Base-by-base conservation (phyloP, 768 basidiomycete genomes). In the Trametes cubensis region DNA sequence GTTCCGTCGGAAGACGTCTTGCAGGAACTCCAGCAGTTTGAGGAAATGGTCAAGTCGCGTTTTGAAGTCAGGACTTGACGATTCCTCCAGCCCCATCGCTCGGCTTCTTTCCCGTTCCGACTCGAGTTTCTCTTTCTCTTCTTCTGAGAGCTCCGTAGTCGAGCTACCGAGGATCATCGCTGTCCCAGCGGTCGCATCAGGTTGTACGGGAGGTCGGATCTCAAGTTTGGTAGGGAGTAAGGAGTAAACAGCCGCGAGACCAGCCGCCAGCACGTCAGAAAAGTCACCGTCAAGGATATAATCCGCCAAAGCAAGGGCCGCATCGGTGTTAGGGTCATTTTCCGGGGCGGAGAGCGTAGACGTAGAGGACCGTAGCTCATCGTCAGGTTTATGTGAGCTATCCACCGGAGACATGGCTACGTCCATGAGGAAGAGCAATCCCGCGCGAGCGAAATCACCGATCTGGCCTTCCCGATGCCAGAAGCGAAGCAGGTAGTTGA, bases 261-360 rank as follows among this genome's bases (percentile, higher is more conserved):
- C 94, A 3, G 96, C 96, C 18, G 89, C 94, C 48, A 98, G 84
- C 13, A 98, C 96, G 65, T 98, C 95, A n/a, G 94, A 93, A 73
- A 97, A 96, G 74, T 98, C 96, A n/a, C 95, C 93, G 69, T 96
- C 93, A 18, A 97, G 82, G 54, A 98, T 92, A 71, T 94, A 97
- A 71, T 95, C 94, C 20, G 93, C 93, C 41, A 98, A 79, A 8
- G 92, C 90, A 45, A 95, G 79, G 1, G 90, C 90, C 1, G 94
- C 92, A 70, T 95, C 94, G 30, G 84, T 85, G 44, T 93, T 83
- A 3, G 94, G 88, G 71, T 96, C 93, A 4, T 58, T 63, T n/a
- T 69, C 68, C 20, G 69, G 50, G 4, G 69, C 67, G 4, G 76
- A 65, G 6, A 70, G 59, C 18, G 70, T 65, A 13, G 78, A 72